These are phyloP conservation scores for Lenwebbia sp. DNA, from an alignment of 345 rosid species.

Conservation along the genomic window DNA sequence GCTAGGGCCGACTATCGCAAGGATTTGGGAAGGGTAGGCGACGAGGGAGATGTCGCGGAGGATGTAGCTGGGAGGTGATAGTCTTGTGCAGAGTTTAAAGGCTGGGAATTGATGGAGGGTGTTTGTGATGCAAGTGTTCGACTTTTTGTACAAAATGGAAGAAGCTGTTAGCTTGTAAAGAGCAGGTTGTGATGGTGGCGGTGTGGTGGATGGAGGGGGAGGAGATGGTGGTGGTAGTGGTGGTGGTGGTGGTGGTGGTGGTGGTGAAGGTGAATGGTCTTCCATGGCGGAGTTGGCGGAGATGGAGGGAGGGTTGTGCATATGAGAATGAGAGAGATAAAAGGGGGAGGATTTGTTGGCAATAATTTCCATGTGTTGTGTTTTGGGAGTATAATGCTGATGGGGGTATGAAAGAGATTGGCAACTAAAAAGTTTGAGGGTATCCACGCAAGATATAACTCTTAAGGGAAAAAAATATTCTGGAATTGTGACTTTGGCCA, in stretches of 20 bases:
- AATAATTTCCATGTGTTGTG: not conserved
- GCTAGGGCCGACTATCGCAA: slow-evolving; percentile 91
- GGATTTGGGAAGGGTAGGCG: slow-evolving; percentile 75
- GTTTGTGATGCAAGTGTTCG: slow-evolving; percentile 16
- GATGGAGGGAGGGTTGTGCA: not conserved
- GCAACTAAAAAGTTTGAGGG: not conserved
- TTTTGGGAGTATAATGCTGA: not conserved
- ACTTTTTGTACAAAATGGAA: slow-evolving; percentile 53
- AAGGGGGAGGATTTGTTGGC: not conserved
- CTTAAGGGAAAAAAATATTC: not conserved
- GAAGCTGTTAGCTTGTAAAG: slow-evolving; percentile 53
- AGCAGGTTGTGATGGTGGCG: slow-evolving; percentile 14
- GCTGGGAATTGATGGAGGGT: slow-evolving; percentile 7
- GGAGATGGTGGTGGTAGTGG: slow-evolving; percentile 16
- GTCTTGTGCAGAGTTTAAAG: slow-evolving; percentile 27
- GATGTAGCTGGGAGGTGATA: slow-evolving; percentile 40
- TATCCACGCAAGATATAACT: not conserved
- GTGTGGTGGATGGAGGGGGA: slow-evolving; percentile 15
- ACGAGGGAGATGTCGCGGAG: slow-evolving; percentile 60
- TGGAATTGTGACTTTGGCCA: not conserved
- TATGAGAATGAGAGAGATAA: slow-evolving; percentile 1
- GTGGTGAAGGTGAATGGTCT: slow-evolving; percentile 9
- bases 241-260: slow-evolving; percentile 3
- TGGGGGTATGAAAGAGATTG: not conserved
- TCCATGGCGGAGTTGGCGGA: slow-evolving; percentile 26